Evolutionary conservation across 148 eudicot genomes (phyloP).

Genomic region (Rhododendron ovatum): DNA sequence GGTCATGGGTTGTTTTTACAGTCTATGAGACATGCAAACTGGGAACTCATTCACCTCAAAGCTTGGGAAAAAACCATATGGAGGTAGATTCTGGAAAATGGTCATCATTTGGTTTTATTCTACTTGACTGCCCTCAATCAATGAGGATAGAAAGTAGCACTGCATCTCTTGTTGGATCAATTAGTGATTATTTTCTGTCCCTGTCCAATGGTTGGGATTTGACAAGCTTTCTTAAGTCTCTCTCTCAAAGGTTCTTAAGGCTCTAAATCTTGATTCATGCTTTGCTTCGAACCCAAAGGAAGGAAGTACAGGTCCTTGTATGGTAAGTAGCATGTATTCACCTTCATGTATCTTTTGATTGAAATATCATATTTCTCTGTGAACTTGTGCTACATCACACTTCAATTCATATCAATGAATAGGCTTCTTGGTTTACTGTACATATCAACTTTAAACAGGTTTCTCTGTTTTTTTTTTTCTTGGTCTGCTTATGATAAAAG

Average conservation of each 20-base stretch:
- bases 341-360: not conserved
- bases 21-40: constrained; percentile 93
- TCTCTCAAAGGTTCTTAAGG: constrained; percentile 76
- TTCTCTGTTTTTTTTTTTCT: not conserved
- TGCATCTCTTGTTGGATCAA: constrained; percentile 77
- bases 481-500: too few species aligned
- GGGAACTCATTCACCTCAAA: constrained; percentile 83
- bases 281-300: constrained; percentile 46
- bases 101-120: constrained; percentile 85
- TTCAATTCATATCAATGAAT: not conserved
- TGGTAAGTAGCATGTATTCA: constrained; percentile 64
- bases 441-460: not conserved
- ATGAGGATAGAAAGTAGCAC: constrained; percentile 68
- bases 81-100: constrained; percentile 68
- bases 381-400: not conserved
- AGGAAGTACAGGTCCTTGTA: constrained; percentile 45
- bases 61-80: constrained; percentile 71
- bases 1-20: constrained; percentile 21
- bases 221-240: constrained; percentile 80
- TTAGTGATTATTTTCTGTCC: constrained; percentile 87
- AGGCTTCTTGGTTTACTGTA: not conserved
- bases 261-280: constrained; percentile 62
- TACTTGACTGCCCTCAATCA: constrained; percentile 82
- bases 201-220: constrained; percentile 91
- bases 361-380: not conserved